Evolutionary conservation across 208 protist species (phyloP), one percentile per base, ranked within the genome.

Genomic region (Crithidia sp.): DNA sequence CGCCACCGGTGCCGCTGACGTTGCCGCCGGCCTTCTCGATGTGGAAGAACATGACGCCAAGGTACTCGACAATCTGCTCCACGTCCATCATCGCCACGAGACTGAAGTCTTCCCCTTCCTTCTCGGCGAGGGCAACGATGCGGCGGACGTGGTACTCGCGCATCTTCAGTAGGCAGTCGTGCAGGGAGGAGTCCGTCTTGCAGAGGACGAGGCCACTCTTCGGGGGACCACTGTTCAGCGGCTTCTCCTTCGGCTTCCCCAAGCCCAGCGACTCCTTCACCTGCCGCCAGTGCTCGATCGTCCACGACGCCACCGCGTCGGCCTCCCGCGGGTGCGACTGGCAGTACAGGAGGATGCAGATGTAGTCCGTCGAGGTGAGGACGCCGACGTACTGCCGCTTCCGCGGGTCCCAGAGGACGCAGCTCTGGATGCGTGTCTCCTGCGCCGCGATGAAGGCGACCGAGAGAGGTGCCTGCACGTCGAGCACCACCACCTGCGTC

Each of bases 371-470:
- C 3, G 88, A 89, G 71, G 76, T 94, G 57, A 97, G 68, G 43
- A 92, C 81, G 2, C 93, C 93, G 69, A 90, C 86, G 77, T 89
- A 94, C 64, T 67, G 58, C 12, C 82, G 76, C 50, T 67, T 58
- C 39, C 54, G 67, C 3, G 85, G 60, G 68, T 96, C 88, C 91
- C 93, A 97, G 37, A 97, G 60, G 6, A 97, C 88, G 65, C 90
- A 92, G 74, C 77, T 91, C 50, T 86, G 76, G 10, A 97, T 80
- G 19, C 90, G 83, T 53, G 88, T 95, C 70, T 97, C 93, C 66
- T 95, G 91, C 13, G 93, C 93, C 3, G 91, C 89, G 47, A 97
- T 93, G 70, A 97, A 97, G 45, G 90, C 91, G 13, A 94, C 83
- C 0, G 83, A 74, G 19, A 97, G 76, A 8, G 89, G 78, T 7